Base-by-base conservation (phyloP, 345 rosid genomes). In the Carallia pectinifolia region DNA sequence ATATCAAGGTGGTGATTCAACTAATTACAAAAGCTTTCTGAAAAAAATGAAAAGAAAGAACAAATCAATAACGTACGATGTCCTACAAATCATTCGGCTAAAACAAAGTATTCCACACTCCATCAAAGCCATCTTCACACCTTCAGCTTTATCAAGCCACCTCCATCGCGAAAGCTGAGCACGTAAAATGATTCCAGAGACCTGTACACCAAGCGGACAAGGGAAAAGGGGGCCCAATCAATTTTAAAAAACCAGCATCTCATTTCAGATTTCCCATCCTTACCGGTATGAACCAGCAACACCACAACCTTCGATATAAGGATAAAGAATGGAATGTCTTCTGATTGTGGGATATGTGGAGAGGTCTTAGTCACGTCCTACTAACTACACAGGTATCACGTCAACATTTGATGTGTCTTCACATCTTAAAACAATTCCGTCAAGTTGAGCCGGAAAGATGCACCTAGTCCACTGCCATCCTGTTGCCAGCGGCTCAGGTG, bases 361-460 rank as follows among this genome's bases (percentile, higher is more conserved):
- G 1, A 37, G 53, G 18, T 52, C 48, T 37, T 23, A 55, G 37
- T 70, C 17, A 9, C 37, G 39, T 40, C 40, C 58, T 23, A 31
- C 19, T 58, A 27, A 18, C 76, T 90, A 95, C 74, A 95, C 99
- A 0, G 97, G 97, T 72, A 95, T 90, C 39, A 86, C 98, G 83
- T 92, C 98, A 12, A 75, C 89, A 56, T 88, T 85, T 1, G 98
- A 85, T 29, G 90, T 81, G 65, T 95, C 98, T 80, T 95, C 96
- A 67, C 98, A 90, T 87, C 97, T 86, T 83, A 95, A 79, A 77
- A 95, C 82, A 62, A 95, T 81, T 52, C 98, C 98, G 36, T 95
- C 97, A 2, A 92, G 94, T 62, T 85, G 81, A 5, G 93, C 88
- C 1, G 97, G 97, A 77, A 90, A 86, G 66, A 87, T 84, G 80